Evolutionary conservation across 75 land plant genomes (phyloP).

Genomic region (Larix kaempferi): DNA sequence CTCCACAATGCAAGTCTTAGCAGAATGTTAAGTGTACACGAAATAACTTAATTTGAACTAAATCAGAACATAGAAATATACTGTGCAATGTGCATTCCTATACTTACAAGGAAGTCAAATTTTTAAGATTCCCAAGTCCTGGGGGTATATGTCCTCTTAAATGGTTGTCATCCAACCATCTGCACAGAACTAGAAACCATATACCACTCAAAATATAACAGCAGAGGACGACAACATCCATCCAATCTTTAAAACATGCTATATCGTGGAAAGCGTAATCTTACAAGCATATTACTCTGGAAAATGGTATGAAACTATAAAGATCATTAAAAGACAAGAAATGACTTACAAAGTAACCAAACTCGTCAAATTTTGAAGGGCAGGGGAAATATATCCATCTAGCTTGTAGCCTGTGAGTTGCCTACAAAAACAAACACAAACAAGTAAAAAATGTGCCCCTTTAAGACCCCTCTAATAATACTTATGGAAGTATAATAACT

Average conservation of each 20-base stretch:
- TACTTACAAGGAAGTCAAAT: constrained; percentile 16
- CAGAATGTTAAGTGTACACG: neutral
- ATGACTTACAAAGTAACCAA: constrained; percentile 12
- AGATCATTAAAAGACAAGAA: neutral
- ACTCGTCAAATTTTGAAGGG: constrained; percentile 15
- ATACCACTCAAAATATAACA: constrained; percentile 7
- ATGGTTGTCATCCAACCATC: constrained; percentile 20
- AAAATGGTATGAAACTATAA: too few species aligned
- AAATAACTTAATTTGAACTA: neutral
- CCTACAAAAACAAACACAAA: constrained; percentile 1
- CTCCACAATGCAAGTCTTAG: neutral
- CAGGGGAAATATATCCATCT: constrained; percentile 9
- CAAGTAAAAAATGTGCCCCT: too few species aligned
- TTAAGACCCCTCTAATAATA: too few species aligned
- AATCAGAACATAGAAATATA: neutral
- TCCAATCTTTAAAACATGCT: neutral
- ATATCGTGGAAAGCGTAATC: neutral
- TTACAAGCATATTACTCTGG: too few species aligned
- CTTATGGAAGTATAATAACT: too few species aligned
- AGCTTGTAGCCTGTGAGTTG: constrained; percentile 13
- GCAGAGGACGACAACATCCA: constrained; percentile 9
- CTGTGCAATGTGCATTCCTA: too few species aligned
- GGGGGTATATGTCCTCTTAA: constrained; percentile 14
- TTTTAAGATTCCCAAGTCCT: constrained; percentile 12
- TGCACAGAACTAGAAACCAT: constrained; percentile 14